Evolutionary conservation across 805 yeast species (phyloP), one percentile per base, ranked within the genome.

Genomic region (Sugiyamaella valdiviana): DNA sequence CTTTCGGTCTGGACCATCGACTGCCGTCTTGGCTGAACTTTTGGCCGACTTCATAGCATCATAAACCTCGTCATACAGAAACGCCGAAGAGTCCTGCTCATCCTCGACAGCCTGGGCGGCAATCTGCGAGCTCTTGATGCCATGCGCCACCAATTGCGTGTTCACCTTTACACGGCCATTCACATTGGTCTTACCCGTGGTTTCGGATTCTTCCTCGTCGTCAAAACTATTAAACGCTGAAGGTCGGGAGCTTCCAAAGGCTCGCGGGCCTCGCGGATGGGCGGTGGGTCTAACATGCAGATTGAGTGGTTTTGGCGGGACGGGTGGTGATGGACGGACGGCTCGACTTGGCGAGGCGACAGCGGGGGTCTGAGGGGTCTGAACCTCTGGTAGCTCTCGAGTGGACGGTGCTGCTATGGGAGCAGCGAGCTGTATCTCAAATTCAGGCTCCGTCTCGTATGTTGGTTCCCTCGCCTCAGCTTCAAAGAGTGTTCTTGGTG

Each of bases 51-150:
- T 69, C 57, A 76, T 68, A 2, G 63, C 60, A 37, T 76, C 81
- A 48, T 71, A 73, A 1, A 70, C 72, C 42, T 72, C 79, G 50
- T 76, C 82, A 52, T 73, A 76, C 12, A 65, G 69, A 51, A 68
- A 73, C 2, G 61, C 50, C 7, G 56, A 46, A 6, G 56, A 36
- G 39, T 44, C 58, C 5, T 35, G 36, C 29, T 36, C 48, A 16
- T 47, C 37, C 5, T 22, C 51, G n/a, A 32, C 47, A 9, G 15
- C 17, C 16, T 45, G 53, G 15, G 22, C 32, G 9, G 44, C 48
- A 16, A 23, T 36, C 44, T 23, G 15, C 15, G 45, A 32, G 46
- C 47, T 42, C 17, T 42, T 48, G 35, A 21, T 38, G 15, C 46
- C 46, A 36, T 41, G 43, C 10, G 43, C 48, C 15, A 42, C 39